Conservation (phyloP, 495 filamentous ascomycete genomes). For the Zalerion maritima region DNA sequence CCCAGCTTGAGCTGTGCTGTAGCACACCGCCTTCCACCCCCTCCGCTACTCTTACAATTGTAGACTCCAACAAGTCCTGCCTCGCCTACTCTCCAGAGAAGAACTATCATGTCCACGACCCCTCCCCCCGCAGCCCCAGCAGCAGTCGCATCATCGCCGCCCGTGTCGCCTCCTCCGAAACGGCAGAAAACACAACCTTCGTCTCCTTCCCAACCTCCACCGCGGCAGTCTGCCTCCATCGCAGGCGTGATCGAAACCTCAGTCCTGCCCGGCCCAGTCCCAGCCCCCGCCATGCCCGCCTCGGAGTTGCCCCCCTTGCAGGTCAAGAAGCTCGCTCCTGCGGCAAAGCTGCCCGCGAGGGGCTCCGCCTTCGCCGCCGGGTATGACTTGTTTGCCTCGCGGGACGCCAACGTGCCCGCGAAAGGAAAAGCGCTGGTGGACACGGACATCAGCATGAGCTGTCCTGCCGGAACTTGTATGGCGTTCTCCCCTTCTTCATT, state of each 20-base stretch:
- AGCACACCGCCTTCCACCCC: too few species aligned
- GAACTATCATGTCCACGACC: too few species aligned
- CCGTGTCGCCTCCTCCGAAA: constrained; percentile 32
- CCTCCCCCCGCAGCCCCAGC: neutral
- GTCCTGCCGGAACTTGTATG: constrained; percentile 77
- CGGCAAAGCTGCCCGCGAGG: constrained; percentile 65
- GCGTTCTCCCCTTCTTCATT: constrained; percentile 6
- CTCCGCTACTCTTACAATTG: too few species aligned
- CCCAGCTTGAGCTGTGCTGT: too few species aligned
- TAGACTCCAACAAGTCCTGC: too few species aligned
- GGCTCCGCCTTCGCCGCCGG: constrained; percentile 83
- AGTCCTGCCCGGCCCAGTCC: constrained; percentile 15
- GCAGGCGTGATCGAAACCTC: constrained; percentile 1
- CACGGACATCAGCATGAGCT: constrained; percentile 78
- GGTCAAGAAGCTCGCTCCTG: constrained; percentile 69
- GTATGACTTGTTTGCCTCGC: constrained; percentile 74
- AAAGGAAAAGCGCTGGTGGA: constrained; percentile 76
- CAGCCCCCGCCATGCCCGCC: constrained; percentile 19
- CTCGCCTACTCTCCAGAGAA: too few species aligned
- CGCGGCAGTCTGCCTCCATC: constrained; percentile 3
- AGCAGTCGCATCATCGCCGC: constrained; percentile 13
- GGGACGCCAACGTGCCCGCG: constrained; percentile 58
- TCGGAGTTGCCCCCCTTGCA: constrained; percentile 43
- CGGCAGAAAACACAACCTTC: constrained; percentile 25
- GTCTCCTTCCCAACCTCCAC: constrained; percentile 6